Evolutionary conservation across 257 asterid species (phyloP), one percentile per base, ranked within the genome.

Genomic region (Rehmannia glutinosa): DNA sequence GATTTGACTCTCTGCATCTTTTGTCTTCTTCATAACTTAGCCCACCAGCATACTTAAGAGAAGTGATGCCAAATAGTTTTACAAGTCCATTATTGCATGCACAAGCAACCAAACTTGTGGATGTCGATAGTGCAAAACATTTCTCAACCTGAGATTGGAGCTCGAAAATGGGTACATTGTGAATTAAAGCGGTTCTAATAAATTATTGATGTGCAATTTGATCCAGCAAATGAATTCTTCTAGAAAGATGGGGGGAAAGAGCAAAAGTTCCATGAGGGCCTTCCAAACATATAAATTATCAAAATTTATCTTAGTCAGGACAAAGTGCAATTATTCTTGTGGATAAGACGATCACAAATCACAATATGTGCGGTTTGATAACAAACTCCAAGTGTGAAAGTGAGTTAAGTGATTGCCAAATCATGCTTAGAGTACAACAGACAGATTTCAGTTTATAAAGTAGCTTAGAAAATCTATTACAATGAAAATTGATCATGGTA

Each of bases 41-140:
- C 72, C 64, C 80, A 53, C 88, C 87, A 65, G 85, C 78, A 77
- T 80, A 74, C 66, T 51, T 62, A 64, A 87, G 87, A 70, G 90
- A 70, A 66, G n/a, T 66, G 50, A 70, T 21, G 28, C 28, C 33
- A 62, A 70, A 80, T 67, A 87, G 75, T 75, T 85, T 84, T 49
- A 87, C 87, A 41, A 81, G 73, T 63, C 95, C 95, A 54, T 71
- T 80, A 72, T 74, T 81, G 84, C 95, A 87, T 20, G 92, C 95
- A 65, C 90, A 87, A 72, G 95, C 92, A 68, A 85, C 84, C 78
- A 82, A 76, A 60, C 72, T 68, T 50, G 74, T 72, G 69, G 95
- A 85, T 62, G 80, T 32, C 12, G 92, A 87, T 20, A 87, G 61
- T 51, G 90, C 88, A 46, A 77, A 81, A 60, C 88, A 77, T 85